Evolutionary conservation across 805 yeast species (phyloP).

Genomic region (Middelhovenomyces tepae): DNA sequence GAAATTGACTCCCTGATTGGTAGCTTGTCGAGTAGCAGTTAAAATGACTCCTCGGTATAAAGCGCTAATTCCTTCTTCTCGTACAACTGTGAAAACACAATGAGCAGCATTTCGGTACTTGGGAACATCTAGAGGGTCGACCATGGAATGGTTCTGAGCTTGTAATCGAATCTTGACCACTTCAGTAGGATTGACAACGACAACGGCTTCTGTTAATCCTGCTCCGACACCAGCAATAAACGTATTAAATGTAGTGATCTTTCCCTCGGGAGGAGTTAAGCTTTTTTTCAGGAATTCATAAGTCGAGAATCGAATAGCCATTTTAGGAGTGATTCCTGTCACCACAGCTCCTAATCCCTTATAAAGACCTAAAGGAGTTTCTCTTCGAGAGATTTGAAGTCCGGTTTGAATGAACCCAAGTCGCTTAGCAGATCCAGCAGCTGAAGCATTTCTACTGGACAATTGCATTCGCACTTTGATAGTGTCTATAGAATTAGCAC

Average conservation of each 20-base stretch:
- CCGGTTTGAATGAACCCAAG: slow-evolving; percentile 88
- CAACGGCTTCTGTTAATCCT: slow-evolving; percentile 91
- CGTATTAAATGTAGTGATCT: slow-evolving; percentile 62
- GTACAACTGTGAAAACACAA: slow-evolving; percentile 71
- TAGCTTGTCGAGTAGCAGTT: slow-evolving; percentile 96
- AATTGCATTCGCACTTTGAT: slow-evolving; percentile 96
- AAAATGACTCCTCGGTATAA: slow-evolving; percentile 90
- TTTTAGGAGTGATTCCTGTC: slow-evolving; percentile 94
- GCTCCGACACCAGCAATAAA: slow-evolving; percentile 95
- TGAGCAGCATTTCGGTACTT: slow-evolving; percentile 91
- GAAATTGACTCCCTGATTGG: slow-evolving; percentile 97
- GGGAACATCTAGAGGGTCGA: slow-evolving; percentile 71
- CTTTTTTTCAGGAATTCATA: slow-evolving; percentile 78
- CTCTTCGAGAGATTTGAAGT: slow-evolving; percentile 62
- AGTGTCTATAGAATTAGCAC: slow-evolving; percentile 47
- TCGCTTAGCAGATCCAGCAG: slow-evolving; percentile 38
- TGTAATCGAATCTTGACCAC: slow-evolving; percentile 94
- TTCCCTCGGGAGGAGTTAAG: slow-evolving; percentile 48
- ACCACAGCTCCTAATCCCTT: slow-evolving; percentile 97
- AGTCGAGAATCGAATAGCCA: slow-evolving; percentile 95
- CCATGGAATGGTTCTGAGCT: slow-evolving; percentile 87
- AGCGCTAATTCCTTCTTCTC: slow-evolving; percentile 85
- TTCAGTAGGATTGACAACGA: slow-evolving; percentile 95
- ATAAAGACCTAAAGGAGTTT: slow-evolving; percentile 77
- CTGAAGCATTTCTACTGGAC: slow-evolving; percentile 20